Base-by-base conservation (phyloP, 2,329 filamentous ascomycete species). In the Furcasterigmium sp. region DNA sequence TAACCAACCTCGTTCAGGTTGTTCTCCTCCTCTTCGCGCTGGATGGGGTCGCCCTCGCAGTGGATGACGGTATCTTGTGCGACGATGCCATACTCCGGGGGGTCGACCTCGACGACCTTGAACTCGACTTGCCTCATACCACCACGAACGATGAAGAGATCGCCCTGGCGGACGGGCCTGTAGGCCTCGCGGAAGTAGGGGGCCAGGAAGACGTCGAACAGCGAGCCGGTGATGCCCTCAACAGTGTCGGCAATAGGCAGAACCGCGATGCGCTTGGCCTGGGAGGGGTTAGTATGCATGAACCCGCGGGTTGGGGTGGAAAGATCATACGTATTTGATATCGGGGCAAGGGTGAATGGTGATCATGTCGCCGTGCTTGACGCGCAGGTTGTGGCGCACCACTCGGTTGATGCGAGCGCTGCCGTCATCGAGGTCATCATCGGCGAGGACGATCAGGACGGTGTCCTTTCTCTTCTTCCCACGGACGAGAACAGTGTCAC, bases 401-500 rank as follows among this genome's bases (percentile, higher is more conserved):
- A 97, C 93, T 67, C 94, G 88, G 79, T 98, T 98, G 76, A 98
- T 93, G 61, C 93, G 87, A 56, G 87, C 93, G 58, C 86, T 95
- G 55, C 93, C 93, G 62, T 98, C 93, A 73, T 98, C 93, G 43
- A 98, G 84, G 52, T 98, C 93, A 60, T 98, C 93, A 66, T 98
- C 93, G 51, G 91, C 91, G 48, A 98, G 80, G 47, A 98, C 94
- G 60, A 98, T 97, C 62, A 98, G 76, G 47, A 97, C 93, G 4
- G 93, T 98, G 63, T 98, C 93, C 79, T 96, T 96, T 70, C 93
- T 83, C 87, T 97, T 98, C 84, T 98, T 98, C 69, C 93, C 93
- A 73, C 95, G 95, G 45, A 98, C 91, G 46, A 97, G 78, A 43
- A 98, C 94, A 53, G 93, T 98, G 66, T 98, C 93, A 55, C 93